A percentile compares a stretch with the other conserved stretches of the same genome.
Evolutionary conservation across 306 rosid genomes (phyloP).

Genomic region (Notholithocarpus densiflorus): DNA sequence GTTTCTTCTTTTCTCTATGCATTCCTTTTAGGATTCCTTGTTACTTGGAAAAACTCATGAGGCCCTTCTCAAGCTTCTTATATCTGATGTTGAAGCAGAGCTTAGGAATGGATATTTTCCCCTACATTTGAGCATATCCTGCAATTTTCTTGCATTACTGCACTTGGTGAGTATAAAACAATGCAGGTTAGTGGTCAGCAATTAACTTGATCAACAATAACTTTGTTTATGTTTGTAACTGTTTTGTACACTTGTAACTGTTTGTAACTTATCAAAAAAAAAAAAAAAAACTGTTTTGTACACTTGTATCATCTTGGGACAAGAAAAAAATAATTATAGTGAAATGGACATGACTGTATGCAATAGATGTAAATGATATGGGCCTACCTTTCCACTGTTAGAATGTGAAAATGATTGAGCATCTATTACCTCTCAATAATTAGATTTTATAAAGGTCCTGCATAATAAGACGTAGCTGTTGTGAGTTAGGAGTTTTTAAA

Average conservation of each 20-base stretch:
- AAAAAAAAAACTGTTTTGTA: not conserved
- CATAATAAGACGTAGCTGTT: not conserved
- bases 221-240: not conserved
- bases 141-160: too few species aligned
- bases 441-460: too few species aligned
- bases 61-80: slow-evolving; percentile 61
- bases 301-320: not conserved
- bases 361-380: not conserved
- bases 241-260: not conserved
- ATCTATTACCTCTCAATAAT: too few species aligned
- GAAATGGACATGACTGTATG: not conserved
- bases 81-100: too few species aligned
- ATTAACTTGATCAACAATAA: not conserved
- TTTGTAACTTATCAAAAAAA: too few species aligned
- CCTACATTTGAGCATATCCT: too few species aligned
- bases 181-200: not conserved
- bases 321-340: too few species aligned
- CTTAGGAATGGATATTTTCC: too few species aligned
- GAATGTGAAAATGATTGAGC: not conserved
- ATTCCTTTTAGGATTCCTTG: slow-evolving; percentile 60
- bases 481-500: not conserved
- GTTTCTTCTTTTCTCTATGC: too few species aligned
- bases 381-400: not conserved
- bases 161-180: not conserved
- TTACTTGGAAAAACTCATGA: slow-evolving; percentile 55